phyloP scores from a whole-genome alignment of 1,284 basidiomycete species.

The Phlebopus sp. region DNA sequence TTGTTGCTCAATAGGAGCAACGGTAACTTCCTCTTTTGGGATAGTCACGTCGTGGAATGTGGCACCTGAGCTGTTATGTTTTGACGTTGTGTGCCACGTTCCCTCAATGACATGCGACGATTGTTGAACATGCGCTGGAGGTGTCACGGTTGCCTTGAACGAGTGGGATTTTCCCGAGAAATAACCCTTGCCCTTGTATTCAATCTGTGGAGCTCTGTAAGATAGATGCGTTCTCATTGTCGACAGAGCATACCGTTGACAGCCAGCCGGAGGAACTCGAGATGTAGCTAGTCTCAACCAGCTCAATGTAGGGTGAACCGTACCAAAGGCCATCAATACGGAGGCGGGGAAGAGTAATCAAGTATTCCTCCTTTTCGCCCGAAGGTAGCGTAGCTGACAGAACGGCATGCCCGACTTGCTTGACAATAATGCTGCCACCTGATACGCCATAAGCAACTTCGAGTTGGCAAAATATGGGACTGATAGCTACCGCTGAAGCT shows the following conservation, averaged over 20 bases:
- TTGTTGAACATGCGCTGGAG: slow-evolving; percentile 31
- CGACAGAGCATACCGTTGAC: slow-evolving; percentile 45
- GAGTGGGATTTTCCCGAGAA: slow-evolving; percentile 91
- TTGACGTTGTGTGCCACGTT: slow-evolving; percentile 80
- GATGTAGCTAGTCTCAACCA: slow-evolving; percentile 83
- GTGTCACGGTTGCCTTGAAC: slow-evolving; percentile 79
- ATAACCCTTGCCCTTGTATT: slow-evolving; percentile 96
- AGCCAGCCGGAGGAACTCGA: slow-evolving; percentile 74
- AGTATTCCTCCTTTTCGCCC: slow-evolving; percentile 69
- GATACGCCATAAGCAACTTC: slow-evolving; percentile 8
- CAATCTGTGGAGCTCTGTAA: slow-evolving; percentile 45
- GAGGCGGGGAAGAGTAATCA: slow-evolving; percentile 88
- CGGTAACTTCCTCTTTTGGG: slow-evolving; percentile 74
- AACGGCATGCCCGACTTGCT: slow-evolving; percentile 93
- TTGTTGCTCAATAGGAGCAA: slow-evolving; percentile 59
- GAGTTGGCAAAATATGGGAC: not conserved
- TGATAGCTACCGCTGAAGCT: slow-evolving; percentile 70
- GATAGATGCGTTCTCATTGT: not conserved
- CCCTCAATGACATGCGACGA: slow-evolving; percentile 70
- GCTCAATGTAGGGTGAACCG: slow-evolving; percentile 83
- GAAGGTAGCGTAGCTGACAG: slow-evolving; percentile 67
- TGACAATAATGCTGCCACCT: slow-evolving; percentile 79
- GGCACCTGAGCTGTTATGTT: slow-evolving; percentile 38
- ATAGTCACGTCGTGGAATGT: slow-evolving; percentile 66
- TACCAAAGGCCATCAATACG: slow-evolving; percentile 64